A percentile compares a stretch with the other conserved stretches of the same genome.
Conservation (phyloP, 345 rosid genomes). For the Gossypium arboreum region DNA sequence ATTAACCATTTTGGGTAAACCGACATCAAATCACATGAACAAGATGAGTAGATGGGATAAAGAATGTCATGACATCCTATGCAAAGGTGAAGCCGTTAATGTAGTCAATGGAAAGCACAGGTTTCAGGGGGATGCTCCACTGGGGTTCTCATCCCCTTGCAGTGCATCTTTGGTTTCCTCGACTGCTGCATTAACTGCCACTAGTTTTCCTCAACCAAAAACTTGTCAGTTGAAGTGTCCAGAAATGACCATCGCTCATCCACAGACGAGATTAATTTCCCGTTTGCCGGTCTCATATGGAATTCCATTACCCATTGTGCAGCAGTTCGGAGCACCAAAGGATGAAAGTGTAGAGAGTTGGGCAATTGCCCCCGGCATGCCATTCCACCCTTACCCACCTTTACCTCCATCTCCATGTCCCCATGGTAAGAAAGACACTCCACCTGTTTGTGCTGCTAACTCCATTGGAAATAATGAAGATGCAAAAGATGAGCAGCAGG, state of each 20-base stretch:
- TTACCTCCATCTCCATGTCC: neutral
- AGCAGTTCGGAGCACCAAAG: neutral
- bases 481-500: neutral
- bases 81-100: slow-evolving; percentile 23
- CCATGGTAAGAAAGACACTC: neutral
- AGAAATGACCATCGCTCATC: neutral
- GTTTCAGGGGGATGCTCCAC: slow-evolving; percentile 65
- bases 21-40: slow-evolving; percentile 15
- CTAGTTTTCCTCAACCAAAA: slow-evolving; percentile 26
- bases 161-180: slow-evolving; percentile 30
- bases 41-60: slow-evolving; percentile 21
- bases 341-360: slow-evolving; percentile 34
- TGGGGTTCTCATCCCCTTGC: slow-evolving; percentile 68
- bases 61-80: slow-evolving; percentile 15
- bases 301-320: slow-evolving; percentile 9
- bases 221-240: slow-evolving; percentile 21
- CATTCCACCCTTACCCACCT: slow-evolving; percentile 45
- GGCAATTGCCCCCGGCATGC: slow-evolving; percentile 25
- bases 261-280: slow-evolving; percentile 9
- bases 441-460: slow-evolving; percentile 25
- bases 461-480: neutral
- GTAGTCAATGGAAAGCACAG: slow-evolving; percentile 30
- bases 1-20: slow-evolving; percentile 14
- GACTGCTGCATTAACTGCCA: slow-evolving; percentile 29
- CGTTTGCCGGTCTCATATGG: slow-evolving; percentile 47